Evolutionary conservation across 1,284 basidiomycete genomes (phyloP), one percentile per base, ranked within the genome.

Genomic region (Neolentinus lepideus): DNA sequence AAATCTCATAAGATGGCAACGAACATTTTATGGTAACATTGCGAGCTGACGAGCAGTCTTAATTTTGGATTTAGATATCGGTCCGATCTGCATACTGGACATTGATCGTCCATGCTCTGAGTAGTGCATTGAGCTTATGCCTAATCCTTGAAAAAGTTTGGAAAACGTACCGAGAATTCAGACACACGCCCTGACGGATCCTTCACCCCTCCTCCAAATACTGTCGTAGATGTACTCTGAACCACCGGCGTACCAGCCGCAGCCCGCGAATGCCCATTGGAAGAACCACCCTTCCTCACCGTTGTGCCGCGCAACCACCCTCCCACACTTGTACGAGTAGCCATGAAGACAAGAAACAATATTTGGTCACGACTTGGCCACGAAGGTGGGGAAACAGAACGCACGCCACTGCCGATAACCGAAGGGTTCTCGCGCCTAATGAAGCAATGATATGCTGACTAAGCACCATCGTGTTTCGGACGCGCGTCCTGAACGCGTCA

Each of bases 11-110:
- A 43, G 19, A 16, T 9, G 43, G 25, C 25, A 31, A 62, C 80
- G 58, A 61, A 93, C 95, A 98, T 96, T 79, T 98, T 98, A 75
- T 99, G 97, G 72, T 98, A 99, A 71, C 97, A 99, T 43, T 43
- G 38, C 31, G 92, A 83, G 66, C 94, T 95, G 59, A 99, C 95
- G 56, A 99, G 80, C 50, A 99, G 77, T 45, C 96, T 85, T 25
- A 99, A 77, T 64, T 94, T 94, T 14, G 94, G 94, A 66, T 98
- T 98, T 59, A 98, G 77, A 69, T 97, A 98, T 56, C 97, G 78
- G 68, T 99, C 97, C 35, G 93, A 96, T 71, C 94, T 94, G 79
- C 97, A 99, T 8, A 98, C 88, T 1, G 97, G 96, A 74, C 97
- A 99, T 67, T 93, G 87, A 71, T 99, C 97, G 56, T 92, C 86